These are phyloP conservation scores for Metschnikowia aberdeeniae DNA, from an alignment of 805 yeast species.

Conservation along the genomic window DNA sequence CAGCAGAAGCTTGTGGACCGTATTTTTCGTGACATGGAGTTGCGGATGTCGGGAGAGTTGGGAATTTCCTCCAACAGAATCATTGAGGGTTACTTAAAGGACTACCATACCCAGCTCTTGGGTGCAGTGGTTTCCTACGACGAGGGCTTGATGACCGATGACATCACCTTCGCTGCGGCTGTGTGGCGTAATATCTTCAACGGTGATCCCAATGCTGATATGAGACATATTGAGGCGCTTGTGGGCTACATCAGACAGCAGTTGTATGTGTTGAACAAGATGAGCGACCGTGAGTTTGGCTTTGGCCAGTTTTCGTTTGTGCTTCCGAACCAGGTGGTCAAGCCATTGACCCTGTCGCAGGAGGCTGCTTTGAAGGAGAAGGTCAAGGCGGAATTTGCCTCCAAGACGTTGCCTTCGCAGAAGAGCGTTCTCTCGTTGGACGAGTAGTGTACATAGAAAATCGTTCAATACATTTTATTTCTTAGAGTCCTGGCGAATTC, in stretches of 20 bases:
- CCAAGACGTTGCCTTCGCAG: slow-evolving; percentile 56
- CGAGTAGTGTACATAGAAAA: slow-evolving; percentile 24
- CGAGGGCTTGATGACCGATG: slow-evolving; percentile 81
- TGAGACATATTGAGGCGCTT: slow-evolving; percentile 78
- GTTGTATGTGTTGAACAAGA: slow-evolving; percentile 76
- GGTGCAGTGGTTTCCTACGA: slow-evolving; percentile 90
- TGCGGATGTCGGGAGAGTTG: slow-evolving; percentile 80
- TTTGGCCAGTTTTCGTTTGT: slow-evolving; percentile 84
- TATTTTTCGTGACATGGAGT: slow-evolving; percentile 84
- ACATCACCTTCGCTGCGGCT: slow-evolving; percentile 72
- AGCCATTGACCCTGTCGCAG: slow-evolving; percentile 64
- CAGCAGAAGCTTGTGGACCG: slow-evolving; percentile 90
- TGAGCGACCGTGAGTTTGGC: slow-evolving; percentile 90
- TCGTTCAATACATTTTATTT: background rate
- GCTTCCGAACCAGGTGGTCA: slow-evolving; percentile 75
- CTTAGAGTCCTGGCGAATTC: background rate
- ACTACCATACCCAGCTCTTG: slow-evolving; percentile 82
- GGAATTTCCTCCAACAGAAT: slow-evolving; percentile 76
- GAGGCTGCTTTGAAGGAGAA: slow-evolving; percentile 48
- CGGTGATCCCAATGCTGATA: slow-evolving; percentile 76
- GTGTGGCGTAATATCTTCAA: slow-evolving; percentile 89
- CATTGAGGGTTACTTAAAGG: slow-evolving; percentile 82
- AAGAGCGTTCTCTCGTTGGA: slow-evolving; percentile 42
- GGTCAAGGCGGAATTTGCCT: slow-evolving; percentile 52
- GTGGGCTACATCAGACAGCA: slow-evolving; percentile 90